These are phyloP conservation scores for Decorospora gaudefroyi DNA, from an alignment of 2,329 filamentous ascomycete species.

Conservation along the genomic window DNA sequence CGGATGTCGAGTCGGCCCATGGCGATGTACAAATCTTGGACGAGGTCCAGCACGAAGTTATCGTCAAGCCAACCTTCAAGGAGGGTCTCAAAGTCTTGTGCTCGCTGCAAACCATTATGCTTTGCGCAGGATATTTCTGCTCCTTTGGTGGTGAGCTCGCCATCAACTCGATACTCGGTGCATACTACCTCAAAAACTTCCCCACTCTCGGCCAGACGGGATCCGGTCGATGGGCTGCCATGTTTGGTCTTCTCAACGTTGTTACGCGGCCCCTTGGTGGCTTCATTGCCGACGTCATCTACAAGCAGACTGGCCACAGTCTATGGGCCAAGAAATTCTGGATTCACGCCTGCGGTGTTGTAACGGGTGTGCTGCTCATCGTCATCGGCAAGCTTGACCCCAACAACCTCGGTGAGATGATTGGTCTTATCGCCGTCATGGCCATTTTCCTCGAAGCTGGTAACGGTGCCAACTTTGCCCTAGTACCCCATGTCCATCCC, in stretches of 20 bases:
- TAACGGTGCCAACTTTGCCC: constrained; percentile 84
- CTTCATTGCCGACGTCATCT: constrained; percentile 61
- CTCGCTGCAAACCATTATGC: constrained; percentile 61
- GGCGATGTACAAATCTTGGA: constrained; percentile 60
- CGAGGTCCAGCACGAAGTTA: constrained; percentile 63
- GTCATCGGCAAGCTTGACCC: constrained; percentile 68
- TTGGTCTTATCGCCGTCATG: constrained; percentile 75
- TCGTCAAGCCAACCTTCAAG: constrained; percentile 63
- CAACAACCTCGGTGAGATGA: constrained; percentile 65
- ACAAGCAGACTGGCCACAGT: constrained; percentile 52
- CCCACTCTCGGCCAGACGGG: constrained; percentile 58
- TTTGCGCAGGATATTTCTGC: constrained; percentile 62
- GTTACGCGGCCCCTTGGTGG: constrained; percentile 70
- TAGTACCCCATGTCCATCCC: constrained; percentile 86
- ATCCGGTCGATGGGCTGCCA: constrained; percentile 67
- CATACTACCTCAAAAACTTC: constrained; percentile 64
- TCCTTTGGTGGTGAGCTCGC: constrained; percentile 65
- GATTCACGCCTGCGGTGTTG: constrained; percentile 60
- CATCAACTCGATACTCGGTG: constrained; percentile 64
- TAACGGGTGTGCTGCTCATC: constrained; percentile 64
- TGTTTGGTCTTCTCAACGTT: constrained; percentile 76
- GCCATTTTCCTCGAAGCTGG: constrained; percentile 82
- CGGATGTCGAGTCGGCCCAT: constrained; percentile 54
- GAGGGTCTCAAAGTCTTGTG: constrained; percentile 66
- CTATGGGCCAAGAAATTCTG: constrained; percentile 69